These are phyloP conservation scores for Eimeria acervulina DNA, from an alignment of 169 alveolate species.

Conservation along the genomic window DNA sequence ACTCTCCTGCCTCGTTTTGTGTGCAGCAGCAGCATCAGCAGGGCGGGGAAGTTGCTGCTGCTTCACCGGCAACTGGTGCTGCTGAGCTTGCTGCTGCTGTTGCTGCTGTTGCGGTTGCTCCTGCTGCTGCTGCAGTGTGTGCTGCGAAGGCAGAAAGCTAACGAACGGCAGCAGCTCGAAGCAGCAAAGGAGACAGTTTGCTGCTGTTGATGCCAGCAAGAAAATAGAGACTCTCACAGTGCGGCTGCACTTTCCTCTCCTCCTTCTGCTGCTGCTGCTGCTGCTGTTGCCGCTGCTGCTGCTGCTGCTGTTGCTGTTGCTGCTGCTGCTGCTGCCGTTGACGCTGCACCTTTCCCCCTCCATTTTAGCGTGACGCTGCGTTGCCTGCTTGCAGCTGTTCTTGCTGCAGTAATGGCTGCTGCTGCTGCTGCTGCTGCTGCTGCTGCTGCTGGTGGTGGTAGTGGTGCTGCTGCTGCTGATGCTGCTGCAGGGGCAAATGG, in stretches of 20 bases:
- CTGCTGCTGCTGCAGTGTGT: background rate
- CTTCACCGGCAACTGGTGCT: background rate
- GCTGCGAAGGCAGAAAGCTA: background rate
- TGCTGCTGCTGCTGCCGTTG: background rate
- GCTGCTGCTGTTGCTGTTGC: background rate
- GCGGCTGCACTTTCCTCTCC: background rate
- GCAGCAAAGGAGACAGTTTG: conserved; percentile 24
- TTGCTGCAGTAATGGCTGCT: background rate
- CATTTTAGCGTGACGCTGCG: background rate
- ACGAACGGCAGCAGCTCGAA: conserved; percentile 61
- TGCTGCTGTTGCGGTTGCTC: conserved; percentile 6
- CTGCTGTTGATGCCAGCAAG: conserved; percentile 4
- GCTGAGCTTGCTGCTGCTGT: conserved; percentile 10
- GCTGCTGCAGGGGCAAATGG: background rate
- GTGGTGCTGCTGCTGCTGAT: background rate
- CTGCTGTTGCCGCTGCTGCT: conserved; percentile 16
- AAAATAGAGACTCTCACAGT: background rate
- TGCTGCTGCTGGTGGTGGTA: background rate
- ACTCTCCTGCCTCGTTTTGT: background rate
- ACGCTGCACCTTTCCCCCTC: background rate
- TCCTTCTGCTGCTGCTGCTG: conserved; percentile 41
- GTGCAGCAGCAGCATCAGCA: conserved; percentile 21
- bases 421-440: conserved; percentile 33
- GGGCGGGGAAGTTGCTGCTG: background rate
- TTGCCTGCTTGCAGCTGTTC: conserved; percentile 16